Percentiles rank a stretch among this genome's conserved stretches.
phyloP scores from a whole-genome alignment of 805 yeast genomes.

The Candida quercuum region DNA sequence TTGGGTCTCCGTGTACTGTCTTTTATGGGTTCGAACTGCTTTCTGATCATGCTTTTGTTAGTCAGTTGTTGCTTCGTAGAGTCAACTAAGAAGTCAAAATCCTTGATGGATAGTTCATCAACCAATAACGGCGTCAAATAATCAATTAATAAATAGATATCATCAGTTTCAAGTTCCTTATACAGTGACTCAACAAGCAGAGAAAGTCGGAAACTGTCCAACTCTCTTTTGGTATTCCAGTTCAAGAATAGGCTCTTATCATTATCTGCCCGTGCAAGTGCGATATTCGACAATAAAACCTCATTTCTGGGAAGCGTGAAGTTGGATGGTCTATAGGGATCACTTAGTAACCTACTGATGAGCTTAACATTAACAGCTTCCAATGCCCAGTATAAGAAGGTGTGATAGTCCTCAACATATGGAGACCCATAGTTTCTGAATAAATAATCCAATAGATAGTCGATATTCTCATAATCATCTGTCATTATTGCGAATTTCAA shows the following conservation, averaged over 20 bases:
- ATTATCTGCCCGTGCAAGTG: neutral
- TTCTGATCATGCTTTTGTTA: conserved; percentile 5
- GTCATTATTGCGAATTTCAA: conserved; percentile 6
- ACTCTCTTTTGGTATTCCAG: neutral
- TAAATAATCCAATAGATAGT: neutral
- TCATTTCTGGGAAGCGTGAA: neutral
- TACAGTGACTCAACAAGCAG: conserved; percentile 1
- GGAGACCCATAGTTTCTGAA: neutral
- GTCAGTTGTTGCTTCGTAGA: conserved; percentile 4
- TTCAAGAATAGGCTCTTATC: neutral
- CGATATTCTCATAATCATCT: conserved; percentile 1
- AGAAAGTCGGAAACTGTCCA: neutral
- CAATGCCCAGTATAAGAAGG: neutral
- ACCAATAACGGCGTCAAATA: neutral
- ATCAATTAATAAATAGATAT: conserved; percentile 1
- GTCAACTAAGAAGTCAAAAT: conserved; percentile 10
- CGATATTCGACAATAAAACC: neutral
- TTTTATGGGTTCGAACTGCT: neutral
- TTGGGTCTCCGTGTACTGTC: neutral
- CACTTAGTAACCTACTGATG: neutral
- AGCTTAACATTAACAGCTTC: neutral
- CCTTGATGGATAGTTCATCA: conserved; percentile 1
- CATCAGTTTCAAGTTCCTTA: conserved; percentile 1
- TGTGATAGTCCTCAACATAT: neutral
- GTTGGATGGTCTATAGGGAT: neutral